phyloP scores from a whole-genome alignment of 345 rosid genomes.

The Bruguiera parviflora region DNA sequence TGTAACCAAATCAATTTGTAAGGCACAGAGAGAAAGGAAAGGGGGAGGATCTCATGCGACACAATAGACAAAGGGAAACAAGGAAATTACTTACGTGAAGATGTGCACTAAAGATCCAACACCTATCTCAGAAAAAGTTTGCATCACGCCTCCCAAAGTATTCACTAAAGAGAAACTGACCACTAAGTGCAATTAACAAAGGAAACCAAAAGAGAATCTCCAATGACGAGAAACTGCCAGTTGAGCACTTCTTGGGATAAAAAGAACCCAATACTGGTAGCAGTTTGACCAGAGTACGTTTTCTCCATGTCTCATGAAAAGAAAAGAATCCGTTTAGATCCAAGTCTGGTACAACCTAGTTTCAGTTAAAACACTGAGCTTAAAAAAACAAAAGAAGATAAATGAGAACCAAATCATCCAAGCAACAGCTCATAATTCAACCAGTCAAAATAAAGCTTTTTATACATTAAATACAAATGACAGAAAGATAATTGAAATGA shows the following conservation, averaged over 20 bases:
- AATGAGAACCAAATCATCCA: background rate
- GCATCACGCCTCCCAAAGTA: slow-evolving; percentile 57
- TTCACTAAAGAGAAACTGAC: slow-evolving; percentile 35
- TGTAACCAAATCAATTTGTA: slow-evolving; percentile 22
- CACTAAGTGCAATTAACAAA: slow-evolving; percentile 88
- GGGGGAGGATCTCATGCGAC: background rate
- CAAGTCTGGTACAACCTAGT: slow-evolving; percentile 55
- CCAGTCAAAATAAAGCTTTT: no score
- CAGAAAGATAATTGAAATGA: no score
- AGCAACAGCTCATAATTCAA: no score
- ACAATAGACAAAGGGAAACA: background rate
- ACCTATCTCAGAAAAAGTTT: slow-evolving; percentile 48
- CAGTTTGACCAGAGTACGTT: slow-evolving; percentile 53
- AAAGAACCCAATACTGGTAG: slow-evolving; percentile 51
- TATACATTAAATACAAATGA: no score
- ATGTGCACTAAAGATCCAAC: slow-evolving; percentile 47
- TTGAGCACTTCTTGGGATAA: slow-evolving; percentile 84
- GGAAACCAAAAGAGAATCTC: slow-evolving; percentile 72
- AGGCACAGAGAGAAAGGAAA: background rate
- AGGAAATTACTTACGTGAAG: slow-evolving; percentile 33
- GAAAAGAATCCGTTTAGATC: slow-evolving; percentile 35
- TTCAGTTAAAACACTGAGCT: slow-evolving; percentile 1
- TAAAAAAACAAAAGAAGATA: background rate
- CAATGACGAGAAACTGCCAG: slow-evolving; percentile 69
- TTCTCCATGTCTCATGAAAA: slow-evolving; percentile 64